Evolutionary conservation across 75 land plant genomes (phyloP).

Genomic region (Cryptomeria japonica): DNA sequence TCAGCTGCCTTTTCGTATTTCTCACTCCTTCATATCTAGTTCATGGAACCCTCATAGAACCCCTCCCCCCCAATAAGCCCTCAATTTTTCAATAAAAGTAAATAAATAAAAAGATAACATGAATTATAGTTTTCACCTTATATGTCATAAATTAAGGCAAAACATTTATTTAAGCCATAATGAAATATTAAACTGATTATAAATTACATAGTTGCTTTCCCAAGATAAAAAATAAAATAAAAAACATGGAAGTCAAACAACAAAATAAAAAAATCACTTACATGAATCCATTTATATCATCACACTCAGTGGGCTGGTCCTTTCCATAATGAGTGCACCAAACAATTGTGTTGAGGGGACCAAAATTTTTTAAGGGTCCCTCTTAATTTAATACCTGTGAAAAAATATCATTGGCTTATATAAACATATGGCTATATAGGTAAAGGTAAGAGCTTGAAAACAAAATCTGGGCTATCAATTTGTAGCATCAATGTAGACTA

Average conservation of each 20-base stretch:
- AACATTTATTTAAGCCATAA: too few species aligned
- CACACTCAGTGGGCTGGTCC: conserved; percentile 47
- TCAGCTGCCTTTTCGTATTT: too few species aligned
- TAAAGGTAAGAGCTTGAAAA: background rate
- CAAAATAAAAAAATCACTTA: conserved; percentile 12
- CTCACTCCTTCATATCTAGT: too few species aligned
- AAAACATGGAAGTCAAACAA: conserved; percentile 4
- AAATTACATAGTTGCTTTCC: background rate
- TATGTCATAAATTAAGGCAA: background rate
- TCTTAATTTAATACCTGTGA: background rate
- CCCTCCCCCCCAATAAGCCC: too few species aligned
- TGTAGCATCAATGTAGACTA: background rate
- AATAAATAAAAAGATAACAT: background rate
- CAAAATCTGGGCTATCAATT: background rate
- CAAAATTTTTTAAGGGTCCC: background rate
- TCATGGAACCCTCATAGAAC: too few species aligned
- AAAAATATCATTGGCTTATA: background rate
- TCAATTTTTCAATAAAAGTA: too few species aligned
- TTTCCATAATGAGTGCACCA: conserved; percentile 54
- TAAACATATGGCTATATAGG: background rate
- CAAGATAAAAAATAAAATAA: background rate
- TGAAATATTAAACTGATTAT: background rate
- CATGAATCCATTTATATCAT: conserved; percentile 59
- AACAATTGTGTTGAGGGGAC: conserved; percentile 22
- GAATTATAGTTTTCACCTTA: background rate